Percentiles rank a stretch among this genome's conserved stretches.
Conservation (phyloP, 2,329 filamentous ascomycete genomes). For the Biscogniauxia mediterranea region DNA sequence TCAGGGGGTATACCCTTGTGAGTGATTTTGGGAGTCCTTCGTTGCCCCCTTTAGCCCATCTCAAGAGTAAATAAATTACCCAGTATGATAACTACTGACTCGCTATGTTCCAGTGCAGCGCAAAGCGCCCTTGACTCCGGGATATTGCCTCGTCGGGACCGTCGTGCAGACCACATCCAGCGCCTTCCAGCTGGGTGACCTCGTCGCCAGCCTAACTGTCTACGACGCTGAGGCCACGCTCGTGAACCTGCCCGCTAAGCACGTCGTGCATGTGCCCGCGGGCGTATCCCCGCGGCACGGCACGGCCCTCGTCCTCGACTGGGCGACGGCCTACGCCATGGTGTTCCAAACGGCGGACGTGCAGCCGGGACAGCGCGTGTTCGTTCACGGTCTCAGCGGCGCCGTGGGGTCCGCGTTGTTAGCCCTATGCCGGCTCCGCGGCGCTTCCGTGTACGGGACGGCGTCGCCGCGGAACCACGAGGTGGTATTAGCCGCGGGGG, state of each 20-base stretch:
- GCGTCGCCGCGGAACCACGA: conserved; percentile 46
- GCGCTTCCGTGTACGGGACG: conserved; percentile 49
- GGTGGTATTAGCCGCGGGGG: conserved; percentile 38
- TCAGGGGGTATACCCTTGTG: conserved; percentile 42
- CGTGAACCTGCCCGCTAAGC: conserved; percentile 46
- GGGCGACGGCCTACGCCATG: conserved; percentile 42
- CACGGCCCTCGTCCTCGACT: conserved; percentile 43
- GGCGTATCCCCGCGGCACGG: conserved; percentile 42
- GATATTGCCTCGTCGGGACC: conserved; percentile 47
- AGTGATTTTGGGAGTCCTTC: too few species aligned
- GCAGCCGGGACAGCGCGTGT: conserved; percentile 43
- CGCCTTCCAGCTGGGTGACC: conserved; percentile 33
- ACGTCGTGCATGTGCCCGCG: conserved; percentile 42
- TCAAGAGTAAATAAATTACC: too few species aligned
- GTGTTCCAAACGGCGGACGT: conserved; percentile 39
- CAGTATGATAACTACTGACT: too few species aligned
- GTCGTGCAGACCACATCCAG: conserved; percentile 32
- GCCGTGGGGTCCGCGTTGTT: conserved; percentile 46
- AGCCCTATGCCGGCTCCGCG: conserved; percentile 40
- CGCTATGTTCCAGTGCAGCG: conserved; percentile 31
- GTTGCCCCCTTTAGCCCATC: too few species aligned
- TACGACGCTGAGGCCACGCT: conserved; percentile 45
- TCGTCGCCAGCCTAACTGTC: conserved; percentile 37
- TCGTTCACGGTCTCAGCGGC: conserved; percentile 50
- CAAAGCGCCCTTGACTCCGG: conserved; percentile 46